Evolutionary conservation across 139 green algal species (phyloP).

Genomic region (Tetradesmus lagerheimii): DNA sequence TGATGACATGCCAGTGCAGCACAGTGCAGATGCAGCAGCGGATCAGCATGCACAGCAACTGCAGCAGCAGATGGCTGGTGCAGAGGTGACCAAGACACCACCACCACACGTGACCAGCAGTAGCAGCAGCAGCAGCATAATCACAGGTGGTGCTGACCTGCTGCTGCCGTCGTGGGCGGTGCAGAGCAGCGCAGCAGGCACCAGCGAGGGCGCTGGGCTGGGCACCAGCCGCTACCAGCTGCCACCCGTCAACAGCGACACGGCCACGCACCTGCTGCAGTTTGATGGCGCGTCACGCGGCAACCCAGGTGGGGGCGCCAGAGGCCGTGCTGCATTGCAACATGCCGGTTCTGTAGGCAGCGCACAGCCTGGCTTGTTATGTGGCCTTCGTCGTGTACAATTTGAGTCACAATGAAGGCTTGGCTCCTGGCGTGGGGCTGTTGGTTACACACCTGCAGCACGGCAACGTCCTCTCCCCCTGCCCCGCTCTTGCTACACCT

Average conservation of each 20-base stretch:
- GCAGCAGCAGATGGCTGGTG: background rate
- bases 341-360: no score
- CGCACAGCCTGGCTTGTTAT: no score
- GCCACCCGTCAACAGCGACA: slow-evolving; percentile 29
- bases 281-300: slow-evolving; percentile 47
- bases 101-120: background rate
- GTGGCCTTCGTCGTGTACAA: no score
- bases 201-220: slow-evolving; percentile 15
- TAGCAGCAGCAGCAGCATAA: slow-evolving; percentile 10
- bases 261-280: slow-evolving; percentile 45
- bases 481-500: no score
- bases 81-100: background rate
- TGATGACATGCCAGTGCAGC: background rate
- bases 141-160: background rate
- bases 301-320: slow-evolving; percentile 23
- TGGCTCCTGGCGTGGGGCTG: no score
- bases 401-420: no score
- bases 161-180: background rate
- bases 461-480: no score
- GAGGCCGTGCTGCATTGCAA: no score
- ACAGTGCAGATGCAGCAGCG: background rate
- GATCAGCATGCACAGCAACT: background rate
- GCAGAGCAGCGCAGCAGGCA: background rate
- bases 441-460: no score
- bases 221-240: slow-evolving; percentile 13